Base-by-base conservation (phyloP, 345 rosid genomes). In the Crucihimalaya himalaica region DNA sequence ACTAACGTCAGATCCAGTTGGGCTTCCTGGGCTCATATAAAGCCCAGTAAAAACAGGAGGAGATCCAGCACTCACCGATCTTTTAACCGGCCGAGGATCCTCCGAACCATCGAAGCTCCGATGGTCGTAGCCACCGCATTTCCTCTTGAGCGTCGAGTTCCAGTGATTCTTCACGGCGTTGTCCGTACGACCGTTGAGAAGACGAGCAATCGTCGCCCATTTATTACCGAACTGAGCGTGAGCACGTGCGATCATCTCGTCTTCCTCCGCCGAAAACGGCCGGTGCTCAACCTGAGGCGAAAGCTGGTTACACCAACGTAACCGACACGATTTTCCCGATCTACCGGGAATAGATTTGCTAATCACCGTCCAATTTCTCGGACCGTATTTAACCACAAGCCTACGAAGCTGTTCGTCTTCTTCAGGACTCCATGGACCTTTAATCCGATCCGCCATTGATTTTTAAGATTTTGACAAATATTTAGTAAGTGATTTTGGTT, bases 341-440 rank as follows among this genome's bases (percentile, higher is more conserved):
- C 98, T 79, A 12, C 98, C 98, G 6, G 98, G 93, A 16, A 94
- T 94, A 15, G 98, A 88, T 68, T 85, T 88, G 88, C 98, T 91
- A 34, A 93, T 93, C 25, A 87, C 73, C 13, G 98, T 86, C 98
- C 98, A 93, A 73, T 93, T 93, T 42, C 98, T 80, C 0, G 98
- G 91, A 5, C 98, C 97, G 73, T 91, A 87, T 59, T 73, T 83
- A 23, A 82, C 81, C 0, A 93, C 97, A 43, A 93, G 85, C 34
- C 79, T 70, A 56, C 83, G 85, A 10, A 93, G 84, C 53, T 86
- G 86, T 21, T 93, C 97, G 56, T 93, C 98, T 68, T 93, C 98
- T 54, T 93, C 92, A 3, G 97, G 96, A 67, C 97, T 93, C 98
- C 98, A 93, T 14, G 98, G 98, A 27, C 98, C 98, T 75, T 87